These are phyloP conservation scores for Tillandsia leiboldiana DNA, from an alignment of 176 grass and related monocot genomes.

Conservation along the genomic window DNA sequence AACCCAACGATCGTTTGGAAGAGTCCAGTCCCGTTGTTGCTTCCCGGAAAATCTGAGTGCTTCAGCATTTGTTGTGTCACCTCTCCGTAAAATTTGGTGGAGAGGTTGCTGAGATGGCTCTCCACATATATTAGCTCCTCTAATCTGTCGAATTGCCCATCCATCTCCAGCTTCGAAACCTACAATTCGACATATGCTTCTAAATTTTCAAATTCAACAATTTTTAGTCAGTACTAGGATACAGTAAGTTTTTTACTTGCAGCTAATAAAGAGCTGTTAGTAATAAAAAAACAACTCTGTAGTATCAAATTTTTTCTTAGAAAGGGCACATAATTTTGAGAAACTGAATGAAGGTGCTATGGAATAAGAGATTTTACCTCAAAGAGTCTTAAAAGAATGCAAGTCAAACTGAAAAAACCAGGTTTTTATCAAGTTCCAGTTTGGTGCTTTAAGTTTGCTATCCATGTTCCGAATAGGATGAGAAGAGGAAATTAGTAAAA, in stretches of 20 bases:
- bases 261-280: too few species aligned
- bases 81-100: constrained; percentile 85
- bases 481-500: too few species aligned
- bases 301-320: too few species aligned
- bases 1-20: constrained; percentile 82
- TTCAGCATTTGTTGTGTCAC: constrained; percentile 95
- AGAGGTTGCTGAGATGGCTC: constrained; percentile 85
- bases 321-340: background rate
- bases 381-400: too few species aligned
- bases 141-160: constrained; percentile 75
- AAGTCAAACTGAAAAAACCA: too few species aligned
- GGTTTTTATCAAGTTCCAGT: constrained; percentile 1
- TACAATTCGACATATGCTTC: constrained; percentile 13
- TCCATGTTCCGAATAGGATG: too few species aligned
- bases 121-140: constrained; percentile 93
- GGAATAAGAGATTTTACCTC: too few species aligned
- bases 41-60: constrained; percentile 77
- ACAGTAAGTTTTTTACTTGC: too few species aligned
- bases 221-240: background rate
- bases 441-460: background rate
- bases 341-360: constrained; percentile 1
- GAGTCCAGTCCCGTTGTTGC: constrained; percentile 83
- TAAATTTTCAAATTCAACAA: too few species aligned
- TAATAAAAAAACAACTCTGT: too few species aligned
- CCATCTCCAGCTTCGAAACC: constrained; percentile 90